phyloP scores from a whole-genome alignment of 2,329 filamentous ascomycete genomes.

The Fusarium cicatricum region DNA sequence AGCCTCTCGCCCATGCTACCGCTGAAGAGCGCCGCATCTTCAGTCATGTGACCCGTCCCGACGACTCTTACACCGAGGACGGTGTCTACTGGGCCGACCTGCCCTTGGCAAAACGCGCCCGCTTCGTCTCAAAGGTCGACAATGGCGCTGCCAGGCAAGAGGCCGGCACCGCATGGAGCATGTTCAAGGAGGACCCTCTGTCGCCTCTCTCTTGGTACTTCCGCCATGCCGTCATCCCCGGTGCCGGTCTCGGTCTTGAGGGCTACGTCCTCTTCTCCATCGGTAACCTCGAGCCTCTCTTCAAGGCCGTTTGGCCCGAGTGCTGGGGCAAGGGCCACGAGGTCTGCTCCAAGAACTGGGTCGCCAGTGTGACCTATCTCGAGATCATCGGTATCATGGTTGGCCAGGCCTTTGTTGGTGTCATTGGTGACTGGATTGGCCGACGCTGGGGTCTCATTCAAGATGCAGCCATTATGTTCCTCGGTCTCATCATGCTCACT shows the following conservation, averaged over 20 bases:
- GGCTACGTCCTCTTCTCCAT: slow-evolving; percentile 98
- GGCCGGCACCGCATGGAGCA: slow-evolving; percentile 70
- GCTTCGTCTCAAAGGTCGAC: slow-evolving; percentile 81
- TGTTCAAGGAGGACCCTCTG: slow-evolving; percentile 88
- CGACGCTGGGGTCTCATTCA: slow-evolving; percentile 96
- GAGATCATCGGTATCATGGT: slow-evolving; percentile 96
- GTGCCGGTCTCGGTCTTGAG: slow-evolving; percentile 90
- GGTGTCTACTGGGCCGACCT: slow-evolving; percentile 96
- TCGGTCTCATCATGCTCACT: slow-evolving; percentile 91
- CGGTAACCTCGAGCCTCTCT: slow-evolving; percentile 87
- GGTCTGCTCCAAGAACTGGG: slow-evolving; percentile 81
- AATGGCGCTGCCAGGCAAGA: slow-evolving; percentile 74
- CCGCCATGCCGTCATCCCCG: slow-evolving; percentile 88
- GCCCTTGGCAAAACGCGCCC: slow-evolving; percentile 71
- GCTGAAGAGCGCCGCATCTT: slow-evolving; percentile 70
- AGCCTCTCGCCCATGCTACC: slow-evolving; percentile 54
- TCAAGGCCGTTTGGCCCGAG: slow-evolving; percentile 74
- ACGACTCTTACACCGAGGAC: slow-evolving; percentile 84
- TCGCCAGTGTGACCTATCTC: slow-evolving; percentile 85
- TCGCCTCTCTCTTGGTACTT: slow-evolving; percentile 88
- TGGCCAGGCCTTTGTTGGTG: slow-evolving; percentile 87
- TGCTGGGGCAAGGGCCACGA: slow-evolving; percentile 75
- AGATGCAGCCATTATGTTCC: slow-evolving; percentile 91
- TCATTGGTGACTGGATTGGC: slow-evolving; percentile 77
- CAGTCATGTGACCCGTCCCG: slow-evolving; percentile 81